Base-by-base conservation (phyloP, 768 basidiomycete genomes). In the Hypholoma fasciculare region DNA sequence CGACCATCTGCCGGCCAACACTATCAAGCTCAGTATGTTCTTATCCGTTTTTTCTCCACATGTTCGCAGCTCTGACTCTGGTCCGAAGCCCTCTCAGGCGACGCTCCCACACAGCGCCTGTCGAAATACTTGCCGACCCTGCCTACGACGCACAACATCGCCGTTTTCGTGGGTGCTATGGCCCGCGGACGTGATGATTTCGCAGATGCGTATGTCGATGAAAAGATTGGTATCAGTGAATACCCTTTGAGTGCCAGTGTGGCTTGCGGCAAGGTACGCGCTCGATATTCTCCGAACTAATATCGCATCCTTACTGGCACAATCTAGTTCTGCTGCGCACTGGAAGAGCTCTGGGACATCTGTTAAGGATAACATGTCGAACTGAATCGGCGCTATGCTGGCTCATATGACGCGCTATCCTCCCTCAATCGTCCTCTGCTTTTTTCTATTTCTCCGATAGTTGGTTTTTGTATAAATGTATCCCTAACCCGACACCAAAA, bases 131-230 rank as follows among this genome's bases (percentile, higher is more conserved):
- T 99, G 46, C 88, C 88, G 0, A 92, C 88, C 0, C 75, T 98
- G 6, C 95, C 96, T 0, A 82, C 88, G 54, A 91, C 92, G 4
- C 94, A 98, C 66, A 89, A 89, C 38, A 77, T 99, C 54, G 95
- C 94, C 16, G 91, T 99, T 54, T 97, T 98, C 65, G 95, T 99
- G 56, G 96, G 96, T 49, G 97, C 96, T 19, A 99, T 99, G 96
- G 96, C 96, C 6, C 82, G 96, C 57, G 96, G 96, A 11, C 87
- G 84, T 51, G 97, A 99, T 64, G 93, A 96, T 75, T 99, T 99
- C 76, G 97, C 97, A 13, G 97, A 99, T 73, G 89, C 84, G 20
- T 78, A 91, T 63, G 91, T 98, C 0, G 97, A 99, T 69, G 88
- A 96, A 74, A 99, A 99, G 77, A 94, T 98, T 65, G 87, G 92